Evolutionary conservation across 2,329 filamentous ascomycete species (phyloP).

Genomic region (Scedosporium apiospermum): DNA sequence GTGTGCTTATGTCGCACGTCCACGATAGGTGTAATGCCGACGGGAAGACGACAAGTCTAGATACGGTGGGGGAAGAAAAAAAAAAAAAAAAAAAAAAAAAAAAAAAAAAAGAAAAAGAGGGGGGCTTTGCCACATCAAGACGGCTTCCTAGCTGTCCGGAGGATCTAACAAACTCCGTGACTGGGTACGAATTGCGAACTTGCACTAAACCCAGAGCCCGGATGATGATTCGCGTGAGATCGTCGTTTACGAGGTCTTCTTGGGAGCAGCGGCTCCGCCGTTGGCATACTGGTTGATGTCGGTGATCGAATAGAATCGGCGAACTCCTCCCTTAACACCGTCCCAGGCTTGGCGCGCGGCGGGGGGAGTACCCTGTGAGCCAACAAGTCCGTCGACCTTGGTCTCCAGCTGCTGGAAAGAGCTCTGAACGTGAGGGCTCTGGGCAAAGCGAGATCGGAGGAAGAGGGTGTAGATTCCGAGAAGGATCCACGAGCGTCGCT

Average conservation of each 20-base stretch:
- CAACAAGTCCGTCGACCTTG: constrained; percentile 70
- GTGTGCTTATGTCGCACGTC: not conserved
- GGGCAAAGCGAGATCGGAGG: constrained; percentile 78
- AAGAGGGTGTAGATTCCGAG: constrained; percentile 81
- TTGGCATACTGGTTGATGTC: constrained; percentile 66
- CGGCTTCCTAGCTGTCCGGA: too few species aligned
- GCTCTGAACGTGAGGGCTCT: constrained; percentile 88
- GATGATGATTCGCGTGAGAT: not conserved
- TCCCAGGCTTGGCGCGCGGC: constrained; percentile 73
- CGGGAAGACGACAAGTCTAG: not conserved
- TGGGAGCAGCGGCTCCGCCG: constrained; percentile 44
- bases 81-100: not conserved
- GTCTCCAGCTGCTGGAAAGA: constrained; percentile 64
- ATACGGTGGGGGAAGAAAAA: not conserved
- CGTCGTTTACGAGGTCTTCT: constrained; percentile 43
- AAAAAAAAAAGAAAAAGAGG: not conserved
- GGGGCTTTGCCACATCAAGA: not conserved
- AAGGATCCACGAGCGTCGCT: constrained; percentile 83
- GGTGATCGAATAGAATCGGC: constrained; percentile 70
- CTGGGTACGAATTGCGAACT: too few species aligned
- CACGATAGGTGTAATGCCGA: not conserved
- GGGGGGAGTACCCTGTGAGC: constrained; percentile 80
- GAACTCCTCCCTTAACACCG: constrained; percentile 59
- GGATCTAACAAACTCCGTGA: too few species aligned
- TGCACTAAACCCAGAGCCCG: too few species aligned